phyloP scores from a whole-genome alignment of 495 filamentous ascomycete genomes.

The Aspergillus homomorphus region DNA sequence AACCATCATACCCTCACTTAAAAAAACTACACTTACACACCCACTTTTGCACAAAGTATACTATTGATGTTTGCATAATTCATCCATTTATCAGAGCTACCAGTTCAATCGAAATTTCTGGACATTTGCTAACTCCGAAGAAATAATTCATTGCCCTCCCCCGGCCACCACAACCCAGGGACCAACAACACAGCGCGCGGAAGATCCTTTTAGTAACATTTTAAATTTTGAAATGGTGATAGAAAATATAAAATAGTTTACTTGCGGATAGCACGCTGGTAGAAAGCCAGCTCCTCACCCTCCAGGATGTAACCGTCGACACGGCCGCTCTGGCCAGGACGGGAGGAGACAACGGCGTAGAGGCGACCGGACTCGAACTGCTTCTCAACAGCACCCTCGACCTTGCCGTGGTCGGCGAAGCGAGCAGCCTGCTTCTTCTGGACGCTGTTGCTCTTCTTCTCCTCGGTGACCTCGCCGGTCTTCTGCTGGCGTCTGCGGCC shows the following conservation, averaged over 20 bases:
- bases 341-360: conserved; percentile 83
- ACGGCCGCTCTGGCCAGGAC: conserved; percentile 95
- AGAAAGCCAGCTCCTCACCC: conserved; percentile 99
- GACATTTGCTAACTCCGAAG: not conserved
- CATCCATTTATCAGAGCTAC: not conserved
- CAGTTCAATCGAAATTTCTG: not conserved
- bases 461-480: conserved; percentile 57
- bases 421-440: conserved; percentile 93
- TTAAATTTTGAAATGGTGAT: conserved; percentile 28
- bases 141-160: not conserved
- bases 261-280: conserved; percentile 97
- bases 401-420: conserved; percentile 79
- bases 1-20: not conserved
- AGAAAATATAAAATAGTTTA: conserved; percentile 49
- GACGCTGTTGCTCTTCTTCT: conserved; percentile 89
- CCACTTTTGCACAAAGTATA: too few species aligned
- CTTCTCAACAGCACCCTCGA: conserved; percentile 86
- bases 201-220: conserved; percentile 13
- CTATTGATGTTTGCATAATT: not conserved
- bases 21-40: not conserved
- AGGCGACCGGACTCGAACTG: conserved; percentile 99
- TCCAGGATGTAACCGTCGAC: conserved; percentile 97
- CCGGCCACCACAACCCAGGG: not conserved
- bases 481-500: conserved; percentile 89
- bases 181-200: too few species aligned